A percentile compares a stretch with the other conserved stretches of the same genome.
These are phyloP conservation scores for Penicillium longicatenatum DNA, from an alignment of 495 filamentous ascomycete genomes.

Conservation along the genomic window DNA sequence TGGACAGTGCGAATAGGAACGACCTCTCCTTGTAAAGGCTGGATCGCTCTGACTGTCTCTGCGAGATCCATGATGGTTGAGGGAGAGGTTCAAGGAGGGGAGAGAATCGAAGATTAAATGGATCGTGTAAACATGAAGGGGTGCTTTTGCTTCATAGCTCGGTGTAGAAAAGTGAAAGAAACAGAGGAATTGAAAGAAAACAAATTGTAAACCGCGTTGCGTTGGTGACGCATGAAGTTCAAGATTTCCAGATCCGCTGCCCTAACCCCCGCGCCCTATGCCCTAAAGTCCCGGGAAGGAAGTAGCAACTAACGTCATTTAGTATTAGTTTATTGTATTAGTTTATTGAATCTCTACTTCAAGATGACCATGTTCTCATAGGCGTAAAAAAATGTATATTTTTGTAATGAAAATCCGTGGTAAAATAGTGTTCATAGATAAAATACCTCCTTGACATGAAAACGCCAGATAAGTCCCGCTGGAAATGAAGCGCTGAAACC, in stretches of 20 bases:
- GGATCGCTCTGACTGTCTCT: constrained; percentile 24
- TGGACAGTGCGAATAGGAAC: constrained; percentile 44
- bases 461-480: constrained; percentile 24
- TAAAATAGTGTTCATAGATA: constrained; percentile 18
- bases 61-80: constrained; percentile 28
- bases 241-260: constrained; percentile 21
- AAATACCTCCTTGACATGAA: constrained; percentile 23
- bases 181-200: neutral
- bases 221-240: constrained; percentile 14
- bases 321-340: neutral
- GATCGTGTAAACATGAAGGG: neutral
- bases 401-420: neutral
- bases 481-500: constrained; percentile 27
- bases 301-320: neutral
- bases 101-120: neutral
- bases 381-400: neutral
- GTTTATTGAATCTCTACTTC: no score
- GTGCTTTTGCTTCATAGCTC: neutral
- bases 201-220: neutral
- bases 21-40: constrained; percentile 35
- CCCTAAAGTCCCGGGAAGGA: constrained; percentile 34
- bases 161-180: neutral
- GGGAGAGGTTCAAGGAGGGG: neutral
- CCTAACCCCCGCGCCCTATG: constrained; percentile 37
- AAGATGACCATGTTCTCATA: no score